Percentiles rank a stretch among this genome's conserved stretches.
Evolutionary conservation across 1,139 yeast genomes (phyloP).

Genomic region (Geotrichum macrosporum): DNA sequence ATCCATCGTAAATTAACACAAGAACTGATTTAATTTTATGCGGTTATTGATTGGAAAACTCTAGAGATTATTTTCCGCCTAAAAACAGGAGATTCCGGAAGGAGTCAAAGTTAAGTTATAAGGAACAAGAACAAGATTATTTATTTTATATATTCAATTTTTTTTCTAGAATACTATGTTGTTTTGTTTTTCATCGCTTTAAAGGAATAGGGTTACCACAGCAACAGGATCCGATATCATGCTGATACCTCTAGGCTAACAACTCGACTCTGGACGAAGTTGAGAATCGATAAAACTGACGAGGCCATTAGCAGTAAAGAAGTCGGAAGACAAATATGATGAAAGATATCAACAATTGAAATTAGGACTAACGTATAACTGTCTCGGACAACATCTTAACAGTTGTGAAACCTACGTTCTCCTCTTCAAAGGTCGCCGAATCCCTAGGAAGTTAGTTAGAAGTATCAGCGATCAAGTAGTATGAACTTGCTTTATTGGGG

Average conservation of each 20-base stretch:
- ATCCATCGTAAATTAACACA: conserved; percentile 9
- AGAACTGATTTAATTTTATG: not conserved
- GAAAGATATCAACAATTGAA: not conserved
- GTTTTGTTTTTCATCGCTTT: conserved; percentile 11
- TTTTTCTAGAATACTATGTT: not conserved
- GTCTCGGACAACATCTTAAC: conserved; percentile 37
- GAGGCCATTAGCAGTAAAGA: too few relatives aligned
- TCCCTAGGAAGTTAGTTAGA: conserved; percentile 26
- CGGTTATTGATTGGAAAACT: not conserved
- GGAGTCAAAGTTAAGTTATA: not conserved
- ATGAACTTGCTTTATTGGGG: conserved; percentile 38
- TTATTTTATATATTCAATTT: not conserved
- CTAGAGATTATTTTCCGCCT: not conserved
- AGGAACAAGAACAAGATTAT: conserved; percentile 1
- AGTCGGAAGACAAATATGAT: not conserved
- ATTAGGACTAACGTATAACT: conserved; percentile 31
- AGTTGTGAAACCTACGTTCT: conserved; percentile 35
- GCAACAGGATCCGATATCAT: not conserved
- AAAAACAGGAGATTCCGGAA: not conserved
- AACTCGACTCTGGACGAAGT: too few relatives aligned
- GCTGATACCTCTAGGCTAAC: too few relatives aligned
- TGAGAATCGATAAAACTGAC: too few relatives aligned
- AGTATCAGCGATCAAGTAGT: conserved; percentile 7
- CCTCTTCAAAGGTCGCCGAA: conserved; percentile 27
- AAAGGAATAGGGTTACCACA: conserved; percentile 4